Evolutionary conservation across 169 alveolate species (phyloP), one percentile per base, ranked within the genome.

Genomic region (Babesia ovis): DNA sequence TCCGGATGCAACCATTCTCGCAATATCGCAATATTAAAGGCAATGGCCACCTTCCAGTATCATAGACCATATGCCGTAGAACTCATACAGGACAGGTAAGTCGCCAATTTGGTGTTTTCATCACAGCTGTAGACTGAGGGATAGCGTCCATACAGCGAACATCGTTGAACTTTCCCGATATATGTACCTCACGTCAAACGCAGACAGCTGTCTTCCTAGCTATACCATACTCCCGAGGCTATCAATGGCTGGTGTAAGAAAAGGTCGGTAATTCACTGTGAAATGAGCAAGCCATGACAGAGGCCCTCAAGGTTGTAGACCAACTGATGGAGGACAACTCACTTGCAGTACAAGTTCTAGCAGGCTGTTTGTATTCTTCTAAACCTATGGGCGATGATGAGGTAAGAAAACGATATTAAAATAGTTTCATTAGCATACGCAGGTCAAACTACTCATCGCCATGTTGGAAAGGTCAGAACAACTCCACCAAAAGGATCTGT

Each of bases 111-210:
- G 67, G n/a, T 1, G 3, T 5, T 32, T n/a, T 11, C 1, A n/a
- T 16, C 0, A 4, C 34, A 1, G 12, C 4, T 31, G n/a, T 64
- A 77, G 86, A 50, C 48, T 68, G 23, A 18, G 32, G 25, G 75
- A 42, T 25, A 68, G 67, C 45, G 67, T 43, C 56, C 68, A 57
- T 32, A 51, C 70, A 18, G 45, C 76, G 8, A 77, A 71, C 25
- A 20, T 35, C 37, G 67, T 61, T 35, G 86, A 77, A 42, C 72
- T 56, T 23, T 29, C 69, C 20, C 86, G 69, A 9, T 77, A 77
- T 48, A 37, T 77, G 64, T 45, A 43, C 37, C 57, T 53, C 18
- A 6, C 77, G 25, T 23, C 72, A 23, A 31, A 34, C 20, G 50
- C 50, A 0, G 67, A 31, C 6, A 20, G 67, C 0, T n/a, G 46